phyloP scores from a whole-genome alignment of 148 eudicot species.

The Vaccinium myrtillus region DNA sequence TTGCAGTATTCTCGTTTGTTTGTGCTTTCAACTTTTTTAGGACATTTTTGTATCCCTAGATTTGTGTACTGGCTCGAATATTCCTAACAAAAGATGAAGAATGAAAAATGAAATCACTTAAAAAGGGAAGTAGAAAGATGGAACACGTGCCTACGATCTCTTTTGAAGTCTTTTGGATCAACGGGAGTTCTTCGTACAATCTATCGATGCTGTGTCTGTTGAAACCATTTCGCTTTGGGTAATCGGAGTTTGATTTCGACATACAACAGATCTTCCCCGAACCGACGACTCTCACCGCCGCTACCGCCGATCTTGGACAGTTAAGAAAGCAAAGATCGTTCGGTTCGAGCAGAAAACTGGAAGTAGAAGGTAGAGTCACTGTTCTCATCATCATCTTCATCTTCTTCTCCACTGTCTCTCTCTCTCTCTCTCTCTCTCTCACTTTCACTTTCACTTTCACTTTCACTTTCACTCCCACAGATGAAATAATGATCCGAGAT shows the following conservation, averaged over 20 bases:
- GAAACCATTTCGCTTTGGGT: neutral
- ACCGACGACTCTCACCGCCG: neutral
- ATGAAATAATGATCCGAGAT: too few relatives aligned
- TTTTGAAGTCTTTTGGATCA: neutral
- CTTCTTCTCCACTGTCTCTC: neutral
- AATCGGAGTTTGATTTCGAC: neutral
- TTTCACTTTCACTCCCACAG: neutral
- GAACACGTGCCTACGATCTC: neutral
- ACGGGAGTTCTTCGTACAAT: neutral
- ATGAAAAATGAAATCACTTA: neutral
- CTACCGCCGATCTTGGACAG: neutral
- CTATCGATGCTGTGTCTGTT: neutral
- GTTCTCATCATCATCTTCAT: neutral
- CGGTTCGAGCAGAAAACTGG: neutral
- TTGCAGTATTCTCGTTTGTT: neutral
- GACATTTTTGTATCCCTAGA: neutral
- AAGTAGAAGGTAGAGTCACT: neutral
- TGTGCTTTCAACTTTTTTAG: neutral
- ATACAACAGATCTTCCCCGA: neutral
- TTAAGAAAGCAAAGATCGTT: neutral
- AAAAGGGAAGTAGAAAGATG: neutral
- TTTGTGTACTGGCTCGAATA: neutral
- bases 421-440: neutral
- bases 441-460: too few relatives aligned
- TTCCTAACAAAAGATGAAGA: neutral